Percentiles rank a stretch among this genome's conserved stretches.
Evolutionary conservation across 2,329 filamentous ascomycete species (phyloP).

Genomic region (Canariomyces notabilis): DNA sequence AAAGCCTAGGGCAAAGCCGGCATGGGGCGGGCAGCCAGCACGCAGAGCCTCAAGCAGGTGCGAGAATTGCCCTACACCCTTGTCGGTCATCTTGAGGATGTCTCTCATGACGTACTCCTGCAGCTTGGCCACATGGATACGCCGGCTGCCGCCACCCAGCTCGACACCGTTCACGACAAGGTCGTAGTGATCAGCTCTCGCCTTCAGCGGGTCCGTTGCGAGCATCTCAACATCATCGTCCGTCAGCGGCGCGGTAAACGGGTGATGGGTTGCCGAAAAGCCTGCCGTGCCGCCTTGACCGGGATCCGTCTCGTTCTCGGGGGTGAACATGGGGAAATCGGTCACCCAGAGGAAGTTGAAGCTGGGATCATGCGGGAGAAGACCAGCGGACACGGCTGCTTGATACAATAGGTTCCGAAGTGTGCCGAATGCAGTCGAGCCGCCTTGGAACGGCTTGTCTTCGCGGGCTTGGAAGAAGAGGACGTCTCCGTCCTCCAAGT

Average conservation of each 20-base stretch:
- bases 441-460: constrained; percentile 57
- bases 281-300: constrained; percentile 79
- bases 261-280: constrained; percentile 85
- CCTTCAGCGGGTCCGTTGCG: constrained; percentile 63
- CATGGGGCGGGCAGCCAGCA: constrained; percentile 88
- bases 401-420: constrained; percentile 67
- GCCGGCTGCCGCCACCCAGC: constrained; percentile 84
- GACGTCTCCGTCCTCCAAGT: constrained; percentile 65
- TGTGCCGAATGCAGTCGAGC: constrained; percentile 67
- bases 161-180: constrained; percentile 94
- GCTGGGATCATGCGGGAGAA: constrained; percentile 44
- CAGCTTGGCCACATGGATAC: constrained; percentile 79
- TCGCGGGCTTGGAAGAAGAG: constrained; percentile 76
- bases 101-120: constrained; percentile 83
- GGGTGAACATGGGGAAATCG: constrained; percentile 90
- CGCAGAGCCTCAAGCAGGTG: constrained; percentile 79
- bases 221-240: constrained; percentile 69
- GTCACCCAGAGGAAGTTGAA: constrained; percentile 80
- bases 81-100: constrained; percentile 70
- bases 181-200: constrained; percentile 86
- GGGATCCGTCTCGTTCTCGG: constrained; percentile 58
- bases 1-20: constrained; percentile 88
- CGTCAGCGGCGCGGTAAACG: constrained; percentile 83
- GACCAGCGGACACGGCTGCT: constrained; percentile 57
- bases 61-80: constrained; percentile 72